phyloP scores from a whole-genome alignment of 805 yeast genomes.

The Priceomyces medius region DNA sequence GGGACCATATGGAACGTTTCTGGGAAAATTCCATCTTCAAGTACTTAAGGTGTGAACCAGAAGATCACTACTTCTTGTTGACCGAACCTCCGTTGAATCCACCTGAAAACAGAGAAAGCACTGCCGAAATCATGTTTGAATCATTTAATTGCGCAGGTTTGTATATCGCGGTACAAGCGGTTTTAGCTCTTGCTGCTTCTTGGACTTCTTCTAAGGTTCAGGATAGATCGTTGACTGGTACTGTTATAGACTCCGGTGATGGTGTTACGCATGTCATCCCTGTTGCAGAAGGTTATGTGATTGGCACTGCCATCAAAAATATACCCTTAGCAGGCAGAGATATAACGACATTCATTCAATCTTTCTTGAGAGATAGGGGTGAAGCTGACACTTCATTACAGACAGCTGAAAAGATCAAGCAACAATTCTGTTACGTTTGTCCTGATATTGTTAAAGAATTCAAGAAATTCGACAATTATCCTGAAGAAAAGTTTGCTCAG shows the following conservation, averaged over 20 bases:
- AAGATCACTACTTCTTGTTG: conserved; percentile 90
- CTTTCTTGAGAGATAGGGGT: conserved; percentile 92
- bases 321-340: conserved; percentile 99
- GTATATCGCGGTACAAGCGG: conserved; percentile 98
- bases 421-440: conserved; percentile 94
- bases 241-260: conserved; percentile 97
- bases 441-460: conserved; percentile 98
- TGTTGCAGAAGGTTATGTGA: conserved; percentile 98
- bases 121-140: conserved; percentile 99
- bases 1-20: conserved; percentile 99
- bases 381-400: conserved; percentile 90
- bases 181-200: conserved; percentile 95
- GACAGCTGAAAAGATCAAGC: conserved; percentile 96
- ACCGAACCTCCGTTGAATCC: conserved; percentile 99
- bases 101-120: conserved; percentile 98
- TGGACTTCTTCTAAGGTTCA: conserved; percentile 97
- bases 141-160: conserved; percentile 98
- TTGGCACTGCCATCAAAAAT: conserved; percentile 95
- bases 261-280: conserved; percentile 99
- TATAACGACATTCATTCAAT: conserved; percentile 90
- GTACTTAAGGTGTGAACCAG: conserved; percentile 96
- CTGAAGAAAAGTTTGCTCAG: conserved; percentile 86
- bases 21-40: conserved; percentile 98
- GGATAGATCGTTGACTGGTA: conserved; percentile 95
- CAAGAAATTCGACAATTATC: conserved; percentile 88